Conservation (phyloP, 352 stramenopile species). For the Saprolegnia diclina region DNA sequence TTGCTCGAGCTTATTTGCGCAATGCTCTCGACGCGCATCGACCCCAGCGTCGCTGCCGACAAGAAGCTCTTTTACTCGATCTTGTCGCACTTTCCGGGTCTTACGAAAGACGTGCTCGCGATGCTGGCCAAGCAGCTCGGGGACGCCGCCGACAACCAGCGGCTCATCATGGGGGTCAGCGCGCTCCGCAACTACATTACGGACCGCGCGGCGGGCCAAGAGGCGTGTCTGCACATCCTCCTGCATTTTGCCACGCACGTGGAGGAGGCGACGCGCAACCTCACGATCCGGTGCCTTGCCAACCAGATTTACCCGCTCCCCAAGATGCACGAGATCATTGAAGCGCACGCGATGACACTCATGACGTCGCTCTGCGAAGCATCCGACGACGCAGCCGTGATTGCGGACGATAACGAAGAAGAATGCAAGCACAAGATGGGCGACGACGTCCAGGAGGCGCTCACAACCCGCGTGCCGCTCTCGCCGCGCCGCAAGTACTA, state of each 20-base stretch:
- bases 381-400: conserved; percentile 14
- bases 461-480: neutral
- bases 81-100: conserved; percentile 47
- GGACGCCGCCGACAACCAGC: conserved; percentile 36
- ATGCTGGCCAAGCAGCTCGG: conserved; percentile 44
- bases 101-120: conserved; percentile 54
- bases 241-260: conserved; percentile 62
- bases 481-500: conserved; percentile 21
- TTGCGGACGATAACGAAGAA: conserved; percentile 23
- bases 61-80: conserved; percentile 64
- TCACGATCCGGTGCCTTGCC: conserved; percentile 63
- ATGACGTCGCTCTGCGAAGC: conserved; percentile 41
- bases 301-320: conserved; percentile 69
- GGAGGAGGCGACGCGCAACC: conserved; percentile 63
- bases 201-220: conserved; percentile 51
- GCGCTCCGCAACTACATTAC: conserved; percentile 62
- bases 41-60: conserved; percentile 35
- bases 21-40: conserved; percentile 11
- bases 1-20: conserved; percentile 12
- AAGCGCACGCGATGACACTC: conserved; percentile 52
- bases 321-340: conserved; percentile 48
- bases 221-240: conserved; percentile 49
- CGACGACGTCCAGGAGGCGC: neutral
- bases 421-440: conserved; percentile 29
- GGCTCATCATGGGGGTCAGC: conserved; percentile 64